Percentiles rank a stretch among this genome's conserved stretches.
These are phyloP conservation scores for Nidula niveotomentosa DNA, from an alignment of 1,284 basidiomycete species.

Conservation along the genomic window DNA sequence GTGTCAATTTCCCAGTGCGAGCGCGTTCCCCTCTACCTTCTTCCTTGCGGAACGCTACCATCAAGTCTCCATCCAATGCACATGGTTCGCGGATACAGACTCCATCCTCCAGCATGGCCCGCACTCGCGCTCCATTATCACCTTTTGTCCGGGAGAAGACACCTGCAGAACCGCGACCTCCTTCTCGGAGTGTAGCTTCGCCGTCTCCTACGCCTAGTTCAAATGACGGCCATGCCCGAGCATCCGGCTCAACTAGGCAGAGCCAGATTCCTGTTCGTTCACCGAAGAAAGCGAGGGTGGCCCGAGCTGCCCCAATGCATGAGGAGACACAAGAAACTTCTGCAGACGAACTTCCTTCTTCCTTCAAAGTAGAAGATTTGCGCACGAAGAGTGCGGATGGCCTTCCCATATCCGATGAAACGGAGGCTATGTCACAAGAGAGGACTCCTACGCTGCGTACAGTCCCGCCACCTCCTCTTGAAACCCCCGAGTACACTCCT, in stretches of 20 bases:
- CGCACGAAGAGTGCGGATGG: background rate
- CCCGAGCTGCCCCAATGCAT: background rate
- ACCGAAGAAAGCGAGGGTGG: conserved; percentile 16
- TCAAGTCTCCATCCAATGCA: background rate
- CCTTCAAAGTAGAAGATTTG: background rate
- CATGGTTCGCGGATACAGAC: too few species aligned
- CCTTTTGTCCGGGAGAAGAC: conserved; percentile 12
- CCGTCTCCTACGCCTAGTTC: background rate
- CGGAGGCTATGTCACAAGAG: conserved; percentile 17
- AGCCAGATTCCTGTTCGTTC: conserved; percentile 49
- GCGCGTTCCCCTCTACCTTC: background rate
- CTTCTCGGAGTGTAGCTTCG: background rate
- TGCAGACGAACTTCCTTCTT: background rate
- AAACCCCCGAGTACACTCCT: conserved; percentile 10
- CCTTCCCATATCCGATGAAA: background rate
- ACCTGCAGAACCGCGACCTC: background rate
- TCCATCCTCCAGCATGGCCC: conserved; percentile 4
- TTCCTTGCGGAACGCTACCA: background rate
- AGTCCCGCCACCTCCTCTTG: conserved; percentile 18
- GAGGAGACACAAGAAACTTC: too few species aligned
- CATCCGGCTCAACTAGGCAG: background rate
- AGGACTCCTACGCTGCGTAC: conserved; percentile 39
- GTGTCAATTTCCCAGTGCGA: background rate
- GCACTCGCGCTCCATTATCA: conserved; percentile 11
- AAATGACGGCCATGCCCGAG: background rate